These are phyloP conservation scores for Cercospora berteroae DNA, from an alignment of 2,329 filamentous ascomycete species.

Conservation along the genomic window DNA sequence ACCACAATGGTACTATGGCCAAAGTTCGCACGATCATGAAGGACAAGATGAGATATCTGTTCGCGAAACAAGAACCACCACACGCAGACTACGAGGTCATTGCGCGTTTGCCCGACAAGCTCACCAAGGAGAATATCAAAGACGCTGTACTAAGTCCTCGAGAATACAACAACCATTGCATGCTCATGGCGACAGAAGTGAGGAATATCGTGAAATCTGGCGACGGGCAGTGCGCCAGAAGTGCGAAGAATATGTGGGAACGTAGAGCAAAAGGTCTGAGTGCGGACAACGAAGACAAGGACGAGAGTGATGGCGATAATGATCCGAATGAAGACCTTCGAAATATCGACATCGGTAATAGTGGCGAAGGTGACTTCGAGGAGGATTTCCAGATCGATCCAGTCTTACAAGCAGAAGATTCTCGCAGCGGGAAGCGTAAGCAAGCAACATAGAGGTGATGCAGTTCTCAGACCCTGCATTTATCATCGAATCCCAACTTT, in stretches of 20 bases:
- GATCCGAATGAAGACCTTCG: slow-evolving; percentile 15
- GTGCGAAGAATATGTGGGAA: slow-evolving; percentile 14
- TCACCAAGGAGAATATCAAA: slow-evolving; percentile 20
- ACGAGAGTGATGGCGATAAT: slow-evolving; percentile 14
- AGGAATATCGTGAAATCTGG: slow-evolving; percentile 17
- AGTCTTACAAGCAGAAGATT: background rate
- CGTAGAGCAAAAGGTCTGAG: slow-evolving; percentile 19
- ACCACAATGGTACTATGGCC: slow-evolving; percentile 72
- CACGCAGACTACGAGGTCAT: slow-evolving; percentile 31
- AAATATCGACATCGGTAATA: slow-evolving; percentile 13
- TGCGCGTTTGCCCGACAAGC: slow-evolving; percentile 24
- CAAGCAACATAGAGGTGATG: background rate
- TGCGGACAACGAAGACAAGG: slow-evolving; percentile 18
- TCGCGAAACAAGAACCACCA: slow-evolving; percentile 37
- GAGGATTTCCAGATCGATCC: slow-evolving; percentile 6
- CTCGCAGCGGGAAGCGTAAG: background rate
- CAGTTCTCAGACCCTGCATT: background rate
- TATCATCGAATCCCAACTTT: background rate
- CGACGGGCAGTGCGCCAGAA: slow-evolving; percentile 6
- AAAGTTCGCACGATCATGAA: slow-evolving; percentile 88
- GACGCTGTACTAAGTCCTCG: slow-evolving; percentile 13
- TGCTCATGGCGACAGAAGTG: slow-evolving; percentile 13
- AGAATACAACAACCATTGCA: slow-evolving; percentile 12
- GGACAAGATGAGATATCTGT: slow-evolving; percentile 64
- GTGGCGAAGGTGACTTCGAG: slow-evolving; percentile 13